Evolutionary conservation across 1,284 basidiomycete genomes (phyloP), one percentile per base, ranked within the genome.

Genomic region (Leccinum subrobustum): DNA sequence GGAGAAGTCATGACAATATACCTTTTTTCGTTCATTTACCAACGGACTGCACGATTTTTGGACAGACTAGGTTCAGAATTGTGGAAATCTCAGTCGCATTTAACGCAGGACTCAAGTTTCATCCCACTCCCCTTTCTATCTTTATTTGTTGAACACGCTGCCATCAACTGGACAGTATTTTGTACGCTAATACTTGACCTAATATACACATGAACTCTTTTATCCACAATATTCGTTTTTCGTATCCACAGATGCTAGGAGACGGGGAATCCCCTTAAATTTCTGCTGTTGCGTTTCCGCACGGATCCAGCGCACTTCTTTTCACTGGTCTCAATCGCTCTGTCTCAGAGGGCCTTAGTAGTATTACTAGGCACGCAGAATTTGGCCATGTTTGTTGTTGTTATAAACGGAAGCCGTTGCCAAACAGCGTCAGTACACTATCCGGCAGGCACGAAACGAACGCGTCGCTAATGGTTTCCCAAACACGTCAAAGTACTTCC

Each of bases 1-100:
- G 65, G 84, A 84, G 64, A 84, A 81, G 63, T 80, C 64, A 14
- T 64, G 29, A 62, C 4, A 20, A 37, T 18, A 11, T 18, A 12
- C 3, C 2, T 47, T 47, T 44, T 47, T 47, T 44, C 44, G 20
- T 47, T 23, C 6, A 44, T 44, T 20, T 44, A 44, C 42, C 42
- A 44, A 20, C 11, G 11, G 18, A 44, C 42, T 44, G 42, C 42
- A 44, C 18, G n/a, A 18, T 20, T 44, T 6, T 44, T 44, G 42
- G 42, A 44, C 42, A 20, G 18, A 44, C 11, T 44, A 12, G 2
- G 42, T 44, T 44, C 42, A 18, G 11, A 44, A 20, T 44, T 16
- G 35, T 16, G 35, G 35, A 42, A 42, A 42, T 8, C 16, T 0
- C 7, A 39, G 11, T 20, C 18, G 18, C 18, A 47, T 20, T 20